Evolutionary conservation across 768 basidiomycete species (phyloP).

Genomic region (Xanthoconium stramineum): DNA sequence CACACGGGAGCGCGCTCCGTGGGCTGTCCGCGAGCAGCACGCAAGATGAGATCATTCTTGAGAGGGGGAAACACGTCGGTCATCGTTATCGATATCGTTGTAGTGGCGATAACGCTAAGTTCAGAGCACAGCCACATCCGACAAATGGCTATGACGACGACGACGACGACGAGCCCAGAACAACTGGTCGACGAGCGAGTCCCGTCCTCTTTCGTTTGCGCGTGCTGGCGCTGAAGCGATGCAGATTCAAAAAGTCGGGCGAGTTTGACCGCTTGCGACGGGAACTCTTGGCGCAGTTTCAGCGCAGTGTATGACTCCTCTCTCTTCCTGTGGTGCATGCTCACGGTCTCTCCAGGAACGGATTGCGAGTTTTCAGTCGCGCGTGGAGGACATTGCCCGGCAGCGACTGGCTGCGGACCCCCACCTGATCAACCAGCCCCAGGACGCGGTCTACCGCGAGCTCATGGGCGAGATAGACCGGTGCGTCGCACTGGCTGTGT

Average conservation of each 20-base stretch:
- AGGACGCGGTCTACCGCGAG: slow-evolving; percentile 55
- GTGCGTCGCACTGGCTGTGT: slow-evolving; percentile 29
- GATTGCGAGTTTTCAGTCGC: slow-evolving; percentile 49
- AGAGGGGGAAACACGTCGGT: slow-evolving; percentile 59
- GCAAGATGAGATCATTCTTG: slow-evolving; percentile 82
- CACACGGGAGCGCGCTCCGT: slow-evolving; percentile 95
- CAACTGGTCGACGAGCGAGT: slow-evolving; percentile 65
- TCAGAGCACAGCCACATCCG: slow-evolving; percentile 13
- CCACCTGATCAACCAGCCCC: slow-evolving; percentile 49
- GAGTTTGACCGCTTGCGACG: slow-evolving; percentile 72
- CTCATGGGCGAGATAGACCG: slow-evolving; percentile 72
- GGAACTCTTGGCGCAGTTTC: slow-evolving; percentile 61
- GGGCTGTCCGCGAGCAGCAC: slow-evolving; percentile 86
- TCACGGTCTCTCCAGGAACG: slow-evolving; percentile 39
- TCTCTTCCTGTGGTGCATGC: neutral
- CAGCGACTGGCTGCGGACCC: slow-evolving; percentile 53
- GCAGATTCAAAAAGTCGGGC: slow-evolving; percentile 75
- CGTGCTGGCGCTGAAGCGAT: neutral
- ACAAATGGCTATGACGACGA: slow-evolving; percentile 33
- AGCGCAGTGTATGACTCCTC: slow-evolving; percentile 46
- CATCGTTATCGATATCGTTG: slow-evolving; percentile 20
- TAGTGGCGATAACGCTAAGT: neutral
- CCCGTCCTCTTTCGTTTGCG: neutral
- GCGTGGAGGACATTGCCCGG: slow-evolving; percentile 60
- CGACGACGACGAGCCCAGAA: slow-evolving; percentile 55